A percentile compares a stretch with the other conserved stretches of the same genome.
These are phyloP conservation scores for Glomus cerebriforme DNA, from an alignment of 192 early-diverging fungal species.

Conservation along the genomic window DNA sequence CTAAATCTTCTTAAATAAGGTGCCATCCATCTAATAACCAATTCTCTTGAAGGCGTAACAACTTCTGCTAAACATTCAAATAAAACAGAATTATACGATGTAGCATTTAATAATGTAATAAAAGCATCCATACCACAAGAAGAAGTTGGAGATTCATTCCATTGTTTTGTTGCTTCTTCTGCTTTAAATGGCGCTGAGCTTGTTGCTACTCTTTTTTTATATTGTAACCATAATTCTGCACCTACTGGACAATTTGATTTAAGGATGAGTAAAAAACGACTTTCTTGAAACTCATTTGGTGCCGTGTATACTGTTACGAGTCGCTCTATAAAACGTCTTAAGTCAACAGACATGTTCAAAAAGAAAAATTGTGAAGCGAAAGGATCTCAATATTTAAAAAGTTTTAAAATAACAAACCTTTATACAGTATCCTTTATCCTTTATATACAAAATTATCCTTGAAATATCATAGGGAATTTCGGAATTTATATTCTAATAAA, in stretches of 20 bases:
- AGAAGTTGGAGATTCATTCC: slow-evolving; percentile 26
- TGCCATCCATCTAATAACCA: slow-evolving; percentile 33
- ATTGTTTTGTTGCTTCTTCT: slow-evolving; percentile 8
- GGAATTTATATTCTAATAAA: too few relatives aligned
- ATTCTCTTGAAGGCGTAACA: slow-evolving; percentile 28
- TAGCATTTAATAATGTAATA: slow-evolving; percentile 25
- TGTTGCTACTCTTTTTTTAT: slow-evolving; percentile 28
- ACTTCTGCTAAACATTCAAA: slow-evolving; percentile 33
- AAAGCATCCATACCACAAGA: slow-evolving; percentile 34
- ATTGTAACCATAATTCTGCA: slow-evolving; percentile 22
- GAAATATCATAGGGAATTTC: too few relatives aligned
- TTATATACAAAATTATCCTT: too few relatives aligned
- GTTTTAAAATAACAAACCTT: too few relatives aligned
- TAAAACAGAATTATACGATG: slow-evolving; percentile 23
- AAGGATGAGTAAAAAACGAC: slow-evolving; percentile 30
- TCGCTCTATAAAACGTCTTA: slow-evolving; percentile 25
- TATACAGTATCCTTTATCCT: too few relatives aligned
- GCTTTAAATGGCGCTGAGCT: slow-evolving; percentile 1
- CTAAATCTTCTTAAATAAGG: slow-evolving; percentile 30
- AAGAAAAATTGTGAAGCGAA: not conserved
- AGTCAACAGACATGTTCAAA: slow-evolving; percentile 18
- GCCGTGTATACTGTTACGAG: slow-evolving; percentile 19
- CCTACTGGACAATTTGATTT: slow-evolving; percentile 30
- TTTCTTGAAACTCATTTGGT: slow-evolving; percentile 24
- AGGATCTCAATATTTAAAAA: not conserved